Conservation (phyloP, 129 eudicot species). For the Helichrysum umbraculigerum region DNA sequence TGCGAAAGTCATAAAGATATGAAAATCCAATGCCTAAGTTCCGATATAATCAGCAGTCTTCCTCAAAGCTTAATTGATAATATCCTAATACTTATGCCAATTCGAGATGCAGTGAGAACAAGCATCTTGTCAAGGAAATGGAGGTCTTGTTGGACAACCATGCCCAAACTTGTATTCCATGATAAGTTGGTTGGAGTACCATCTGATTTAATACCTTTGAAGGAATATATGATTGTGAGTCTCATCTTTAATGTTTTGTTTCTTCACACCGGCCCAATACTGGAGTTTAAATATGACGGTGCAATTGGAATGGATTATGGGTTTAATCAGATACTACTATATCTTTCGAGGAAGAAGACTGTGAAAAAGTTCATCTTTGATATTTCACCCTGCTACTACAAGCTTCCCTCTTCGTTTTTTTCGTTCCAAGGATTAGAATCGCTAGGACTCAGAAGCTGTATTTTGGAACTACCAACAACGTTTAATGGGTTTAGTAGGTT, state of each 20-base stretch:
- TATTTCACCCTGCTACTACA: background rate
- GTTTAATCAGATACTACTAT: conserved; percentile 13
- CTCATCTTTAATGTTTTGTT: conserved; percentile 24
- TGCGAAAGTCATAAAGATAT: no score
- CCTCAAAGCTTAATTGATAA: no score
- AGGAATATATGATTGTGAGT: conserved; percentile 1
- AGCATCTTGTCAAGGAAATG: no score
- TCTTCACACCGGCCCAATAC: conserved; percentile 24
- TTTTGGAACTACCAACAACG: conserved; percentile 14
- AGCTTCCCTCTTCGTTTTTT: no score
- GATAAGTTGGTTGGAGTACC: background rate
- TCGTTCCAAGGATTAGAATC: no score
- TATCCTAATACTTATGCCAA: no score
- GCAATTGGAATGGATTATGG: background rate
- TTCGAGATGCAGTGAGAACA: no score
- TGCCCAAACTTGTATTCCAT: conserved; percentile 25
- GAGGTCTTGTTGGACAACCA: no score
- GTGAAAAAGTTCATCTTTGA: conserved; percentile 11
- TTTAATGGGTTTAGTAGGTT: conserved; percentile 18
- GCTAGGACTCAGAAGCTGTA: no score
- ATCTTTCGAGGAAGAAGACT: conserved; percentile 6
- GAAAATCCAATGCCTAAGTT: no score
- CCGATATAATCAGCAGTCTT: no score
- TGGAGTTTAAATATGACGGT: background rate
- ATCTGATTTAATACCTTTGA: background rate